Percentiles rank a stretch among this genome's conserved stretches.
These are phyloP conservation scores for Corylus americana DNA, from an alignment of 306 rosid genomes.

Conservation along the genomic window DNA sequence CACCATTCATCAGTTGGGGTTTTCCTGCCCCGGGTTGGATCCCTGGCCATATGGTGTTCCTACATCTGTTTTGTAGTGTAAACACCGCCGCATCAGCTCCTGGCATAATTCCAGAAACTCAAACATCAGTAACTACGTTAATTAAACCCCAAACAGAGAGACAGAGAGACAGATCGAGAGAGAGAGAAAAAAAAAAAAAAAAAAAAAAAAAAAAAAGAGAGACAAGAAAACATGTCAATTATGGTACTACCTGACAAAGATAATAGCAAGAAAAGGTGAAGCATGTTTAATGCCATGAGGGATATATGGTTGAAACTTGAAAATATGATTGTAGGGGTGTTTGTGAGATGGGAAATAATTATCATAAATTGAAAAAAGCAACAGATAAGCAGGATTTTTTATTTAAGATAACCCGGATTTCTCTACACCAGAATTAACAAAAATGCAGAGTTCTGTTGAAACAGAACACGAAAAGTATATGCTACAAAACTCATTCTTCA, in stretches of 20 bases:
- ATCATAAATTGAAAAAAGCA: not conserved
- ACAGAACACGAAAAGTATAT: not conserved
- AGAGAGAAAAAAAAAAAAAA: not conserved
- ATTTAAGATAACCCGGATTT: not conserved
- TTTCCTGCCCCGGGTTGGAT: slow-evolving; percentile 49
- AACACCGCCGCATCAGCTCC: slow-evolving; percentile 55
- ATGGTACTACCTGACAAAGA: slow-evolving; percentile 15
- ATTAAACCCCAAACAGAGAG: too few relatives aligned
- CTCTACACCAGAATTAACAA: not conserved
- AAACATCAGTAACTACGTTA: too few relatives aligned
- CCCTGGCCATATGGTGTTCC: slow-evolving; percentile 53
- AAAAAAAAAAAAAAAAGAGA: not conserved
- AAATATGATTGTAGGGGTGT: not conserved
- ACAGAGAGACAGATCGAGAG: not conserved
- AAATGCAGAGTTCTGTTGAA: not conserved
- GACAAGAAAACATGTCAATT: not conserved
- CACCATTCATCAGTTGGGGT: slow-evolving; percentile 47
- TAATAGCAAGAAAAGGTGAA: slow-evolving; percentile 10
- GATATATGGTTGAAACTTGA: not conserved
- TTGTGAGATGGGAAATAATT: not conserved
- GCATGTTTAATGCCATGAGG: slow-evolving; percentile 3
- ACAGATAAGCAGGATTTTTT: not conserved
- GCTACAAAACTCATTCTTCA: not conserved
- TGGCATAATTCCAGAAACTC: slow-evolving; percentile 13
- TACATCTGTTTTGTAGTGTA: slow-evolving; percentile 48